These are phyloP conservation scores for Dysphania ambrosioides DNA, from an alignment of 148 eudicot species.

Conservation along the genomic window DNA sequence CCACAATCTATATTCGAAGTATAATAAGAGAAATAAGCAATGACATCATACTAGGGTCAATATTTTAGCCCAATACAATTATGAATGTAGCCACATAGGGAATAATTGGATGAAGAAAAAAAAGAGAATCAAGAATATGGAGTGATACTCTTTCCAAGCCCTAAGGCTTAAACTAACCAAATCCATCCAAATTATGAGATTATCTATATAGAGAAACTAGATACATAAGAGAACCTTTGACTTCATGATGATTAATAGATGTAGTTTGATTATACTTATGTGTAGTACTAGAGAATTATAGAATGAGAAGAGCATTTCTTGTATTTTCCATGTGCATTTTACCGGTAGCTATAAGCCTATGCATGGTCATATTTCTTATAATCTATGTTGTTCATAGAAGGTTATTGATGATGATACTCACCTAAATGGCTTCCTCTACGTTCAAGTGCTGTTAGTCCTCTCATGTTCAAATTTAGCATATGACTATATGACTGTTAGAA, in stretches of 20 bases:
- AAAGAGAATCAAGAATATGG: too few relatives aligned
- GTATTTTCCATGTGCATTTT: neutral
- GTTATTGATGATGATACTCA: neutral
- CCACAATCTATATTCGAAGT: too few relatives aligned
- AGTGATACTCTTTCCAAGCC: neutral
- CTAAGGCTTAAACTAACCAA: neutral
- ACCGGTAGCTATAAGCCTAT: neutral
- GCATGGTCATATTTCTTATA: neutral
- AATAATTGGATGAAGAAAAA: neutral
- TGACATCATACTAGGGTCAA: neutral
- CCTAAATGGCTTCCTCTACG: neutral
- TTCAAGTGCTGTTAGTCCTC: neutral
- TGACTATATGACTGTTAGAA: neutral
- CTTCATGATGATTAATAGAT: neutral
- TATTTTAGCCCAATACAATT: too few relatives aligned
- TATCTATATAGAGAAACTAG: neutral
- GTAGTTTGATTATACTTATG: neutral
- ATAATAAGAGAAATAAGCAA: neutral
- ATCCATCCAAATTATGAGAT: neutral
- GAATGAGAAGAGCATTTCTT: neutral
- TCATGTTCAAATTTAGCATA: neutral
- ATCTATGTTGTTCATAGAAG: neutral
- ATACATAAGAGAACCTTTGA: neutral
- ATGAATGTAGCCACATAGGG: neutral
- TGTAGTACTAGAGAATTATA: neutral